Evolutionary conservation across 805 yeast genomes (phyloP), one percentile per base, ranked within the genome.

Genomic region (Kazachstania kunashirensis): DNA sequence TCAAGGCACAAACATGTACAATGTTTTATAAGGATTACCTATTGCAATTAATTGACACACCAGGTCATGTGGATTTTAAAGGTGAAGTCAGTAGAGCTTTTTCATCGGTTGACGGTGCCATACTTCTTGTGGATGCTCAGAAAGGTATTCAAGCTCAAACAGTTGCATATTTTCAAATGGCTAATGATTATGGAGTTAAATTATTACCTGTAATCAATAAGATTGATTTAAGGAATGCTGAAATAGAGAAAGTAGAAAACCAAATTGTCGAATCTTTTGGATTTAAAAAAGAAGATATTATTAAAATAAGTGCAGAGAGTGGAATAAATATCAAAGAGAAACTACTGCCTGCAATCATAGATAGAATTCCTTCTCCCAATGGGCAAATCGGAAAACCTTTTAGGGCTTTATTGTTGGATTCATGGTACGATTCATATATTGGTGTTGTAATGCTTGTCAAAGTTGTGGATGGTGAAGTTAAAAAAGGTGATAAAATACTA

Each of bases 101-200:
- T 60, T 96, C 96, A 2, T 83, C 96, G 0, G 92, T 96, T 65
- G 94, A 88, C 25, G 97, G 97, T 11, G 96, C 96, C 0, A 62
- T 89, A 28, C 59, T 89, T 28, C 60, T 89, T 16, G 94, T 89
- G 2, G 98, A 92, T 65, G 97, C 97, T 2, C 71, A 89, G 2
- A 96, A 92, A 53, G 97, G 97, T 35, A 86, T 89, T 3, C 96
- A 86, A 57, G 97, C 97, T 0, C 98, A 89, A 57, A 92, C 98
- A 0, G 96, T 89, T n/a, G 96, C 98, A 17, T 89, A 92, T 57
- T 89, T 84, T 61, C 84, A 80, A 52, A 66, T 89, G 38, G 98
- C 97, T 0, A 81, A 82, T 53, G 79, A 89, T 39, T 71, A 85
- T 77, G 83, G 79, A 8, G 69, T 92, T 43, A 77, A 77, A 46